phyloP scores from a whole-genome alignment of 768 basidiomycete genomes.

The Macrocybe gigantea region DNA sequence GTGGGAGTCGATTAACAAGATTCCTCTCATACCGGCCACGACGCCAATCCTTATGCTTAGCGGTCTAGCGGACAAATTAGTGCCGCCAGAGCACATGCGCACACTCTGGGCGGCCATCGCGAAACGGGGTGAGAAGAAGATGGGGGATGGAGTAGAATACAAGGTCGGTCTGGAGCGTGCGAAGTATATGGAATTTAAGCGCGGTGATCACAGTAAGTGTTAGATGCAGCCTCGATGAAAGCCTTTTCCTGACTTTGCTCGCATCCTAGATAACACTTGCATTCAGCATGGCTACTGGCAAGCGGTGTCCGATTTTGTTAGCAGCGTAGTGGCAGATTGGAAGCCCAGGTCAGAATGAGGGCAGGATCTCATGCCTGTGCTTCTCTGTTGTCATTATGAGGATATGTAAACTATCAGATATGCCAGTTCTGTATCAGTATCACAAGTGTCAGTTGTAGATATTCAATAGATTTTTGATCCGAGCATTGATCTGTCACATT shows the following conservation, averaged over 20 bases:
- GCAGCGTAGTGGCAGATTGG: neutral
- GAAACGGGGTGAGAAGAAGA: conserved; percentile 43
- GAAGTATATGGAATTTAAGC: conserved; percentile 49
- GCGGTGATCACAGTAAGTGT: conserved; percentile 48
- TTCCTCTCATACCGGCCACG: conserved; percentile 43
- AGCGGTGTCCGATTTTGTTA: conserved; percentile 42
- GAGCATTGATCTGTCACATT: too few relatives aligned
- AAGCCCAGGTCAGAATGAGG: neutral
- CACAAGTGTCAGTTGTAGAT: too few relatives aligned
- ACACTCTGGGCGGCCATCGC: conserved; percentile 63
- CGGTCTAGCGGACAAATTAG: conserved; percentile 66
- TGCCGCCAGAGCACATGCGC: conserved; percentile 73
- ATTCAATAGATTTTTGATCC: too few relatives aligned
- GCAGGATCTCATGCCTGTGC: neutral
- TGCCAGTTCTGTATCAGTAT: too few relatives aligned
- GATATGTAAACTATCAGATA: too few relatives aligned
- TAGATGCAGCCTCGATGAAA: neutral
- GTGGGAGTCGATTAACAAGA: conserved; percentile 75
- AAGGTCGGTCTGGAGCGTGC: conserved; percentile 49
- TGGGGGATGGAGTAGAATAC: conserved; percentile 27
- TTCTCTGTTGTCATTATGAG: neutral
- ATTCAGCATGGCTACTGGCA: conserved; percentile 50
- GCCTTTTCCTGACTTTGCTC: conserved; percentile 3
- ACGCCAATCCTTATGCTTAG: conserved; percentile 82
- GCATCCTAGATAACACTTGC: conserved; percentile 45